Evolutionary conservation across 352 stramenopile species (phyloP), one percentile per base, ranked within the genome.

Genomic region (Globisporangium cederbergense): DNA sequence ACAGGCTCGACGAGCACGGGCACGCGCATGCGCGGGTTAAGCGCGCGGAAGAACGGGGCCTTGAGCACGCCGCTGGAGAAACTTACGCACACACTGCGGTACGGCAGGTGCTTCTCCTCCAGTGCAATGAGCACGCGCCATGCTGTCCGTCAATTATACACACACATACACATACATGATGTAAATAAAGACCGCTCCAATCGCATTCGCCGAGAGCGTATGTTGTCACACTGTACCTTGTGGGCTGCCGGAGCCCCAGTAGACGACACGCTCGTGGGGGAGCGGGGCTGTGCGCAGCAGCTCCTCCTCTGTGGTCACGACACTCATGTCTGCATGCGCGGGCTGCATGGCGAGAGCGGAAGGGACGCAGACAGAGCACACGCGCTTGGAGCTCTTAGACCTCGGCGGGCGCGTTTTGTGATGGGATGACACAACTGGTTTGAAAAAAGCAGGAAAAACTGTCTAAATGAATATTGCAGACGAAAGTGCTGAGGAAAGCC

Each of bases 51-150:
- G 67, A 90, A 90, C 20, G 81, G 70, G 57, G 86, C 75, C 68
- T 94, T 94, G 58, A 94, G 76, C 56, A 94, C 83, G 43, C 86
- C 86, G 50, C 86, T 94, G 0, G 83, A 90, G 73, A 94, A 94
- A 38, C 81, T 91, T 66, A 91, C 82, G 51, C 83, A 94, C 10
- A 94, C 78, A 52, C 86, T 91, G 54, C 83, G 86, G 66, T 92
- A 92, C 63, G 80, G 68, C 51, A 94, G 53, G 22, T 74, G 65
- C 68, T 94, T 94, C 68, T 94, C 86, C 47, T 94, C 83, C 42
- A 94, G 64, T 34, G 81, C 83, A 54, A 94, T 91, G 16, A 92
- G 68, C 32, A 92, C 86, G n/a, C 86, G 81, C 86, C 86, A 94
- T 0, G 86, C 86, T 94, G 57, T 22, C 36, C 36, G 36, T 14